phyloP scores from a whole-genome alignment of 768 basidiomycete species.

The Austroboletus eburneus region DNA sequence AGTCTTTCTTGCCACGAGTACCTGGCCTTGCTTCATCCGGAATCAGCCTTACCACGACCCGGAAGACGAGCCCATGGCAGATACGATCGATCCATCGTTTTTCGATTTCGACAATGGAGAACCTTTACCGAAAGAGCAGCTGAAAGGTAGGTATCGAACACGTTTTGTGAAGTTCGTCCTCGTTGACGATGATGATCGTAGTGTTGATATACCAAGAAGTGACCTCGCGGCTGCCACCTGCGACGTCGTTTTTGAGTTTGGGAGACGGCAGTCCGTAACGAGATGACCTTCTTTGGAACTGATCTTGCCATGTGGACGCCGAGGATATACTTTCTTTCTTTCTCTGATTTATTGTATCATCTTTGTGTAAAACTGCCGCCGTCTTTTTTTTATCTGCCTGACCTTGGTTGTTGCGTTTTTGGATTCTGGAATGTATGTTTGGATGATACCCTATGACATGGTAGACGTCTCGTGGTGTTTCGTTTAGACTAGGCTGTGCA shows the following conservation, averaged over 20 bases:
- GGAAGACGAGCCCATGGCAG: conserved; percentile 82
- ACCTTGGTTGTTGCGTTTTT: not conserved
- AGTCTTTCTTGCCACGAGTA: not conserved
- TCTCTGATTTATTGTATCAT: not conserved
- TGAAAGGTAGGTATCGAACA: conserved; percentile 48
- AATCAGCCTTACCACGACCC: conserved; percentile 81
- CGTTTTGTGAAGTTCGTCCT: not conserved
- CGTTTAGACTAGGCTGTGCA: too few species aligned
- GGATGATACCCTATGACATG: conserved; percentile 8
- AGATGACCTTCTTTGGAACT: too few species aligned
- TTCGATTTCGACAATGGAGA: conserved; percentile 79
- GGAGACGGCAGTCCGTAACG: conserved; percentile 12
- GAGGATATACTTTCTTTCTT: too few species aligned
- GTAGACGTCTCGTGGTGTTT: too few species aligned
- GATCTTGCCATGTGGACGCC: too few species aligned
- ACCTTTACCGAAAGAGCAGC: conserved; percentile 57
- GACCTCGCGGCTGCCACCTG: conserved; percentile 21
- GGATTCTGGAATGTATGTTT: conserved; percentile 1
- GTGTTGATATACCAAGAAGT: conserved; percentile 52
- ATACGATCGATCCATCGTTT: conserved; percentile 69
- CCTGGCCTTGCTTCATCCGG: not conserved
- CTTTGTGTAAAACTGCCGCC: not conserved
- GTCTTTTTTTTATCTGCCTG: conserved; percentile 2
- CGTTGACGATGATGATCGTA: not conserved
- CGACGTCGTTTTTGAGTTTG: conserved; percentile 14